Base-by-base conservation (phyloP, 1,284 basidiomycete species). In the Flammula alnicola region DNA sequence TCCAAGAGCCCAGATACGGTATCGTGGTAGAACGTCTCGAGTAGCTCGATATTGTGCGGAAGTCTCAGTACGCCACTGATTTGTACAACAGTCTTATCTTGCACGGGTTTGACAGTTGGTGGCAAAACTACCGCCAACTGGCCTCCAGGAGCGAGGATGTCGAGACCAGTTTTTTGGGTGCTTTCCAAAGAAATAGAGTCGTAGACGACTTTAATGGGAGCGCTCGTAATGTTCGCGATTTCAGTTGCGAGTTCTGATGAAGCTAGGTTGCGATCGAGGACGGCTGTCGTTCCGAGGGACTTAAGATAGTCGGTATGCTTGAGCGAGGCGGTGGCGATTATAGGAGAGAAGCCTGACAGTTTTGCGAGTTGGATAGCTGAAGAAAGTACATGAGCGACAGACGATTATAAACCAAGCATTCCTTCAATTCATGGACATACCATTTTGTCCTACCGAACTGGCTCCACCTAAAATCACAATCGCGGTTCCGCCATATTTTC, bases 301-400 rank as follows among this genome's bases (percentile, higher is more conserved):
- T 74, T 75, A 49, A 84, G 70, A 29, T 63, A 60, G 0, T 61
- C 65, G 16, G 63, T 52, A 51, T 82, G 73, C 50, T 68, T 69
- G 16, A 58, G 57, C 4, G 77, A 80, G 2, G 80, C 71, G 3
- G 77, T 79, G 10, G 77, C 64, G 44, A 83, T 73, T 47, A 83
- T 78, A 0, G 72, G 75, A 5, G 68, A 70, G 67, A 79, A 80
- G 2, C 79, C 80, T 0, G 76, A 74, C 16, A 77, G 56, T 53
- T 67, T 75, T 5, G 77, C 77, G 8, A 83, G 60, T 59, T 84
- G 82, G 5, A 56, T 49, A 5, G 30, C 50, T 52, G 22, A 17
- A 3, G 33, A 6, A 3, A 19, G 14, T 5, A 11, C 25, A 31
- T 14, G 20, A 31, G 5, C 10, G 14, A 17, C 6, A 27, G 27